Evolutionary conservation across 768 basidiomycete species (phyloP), one percentile per base, ranked within the genome.

Genomic region (Scleroderma bovista): DNA sequence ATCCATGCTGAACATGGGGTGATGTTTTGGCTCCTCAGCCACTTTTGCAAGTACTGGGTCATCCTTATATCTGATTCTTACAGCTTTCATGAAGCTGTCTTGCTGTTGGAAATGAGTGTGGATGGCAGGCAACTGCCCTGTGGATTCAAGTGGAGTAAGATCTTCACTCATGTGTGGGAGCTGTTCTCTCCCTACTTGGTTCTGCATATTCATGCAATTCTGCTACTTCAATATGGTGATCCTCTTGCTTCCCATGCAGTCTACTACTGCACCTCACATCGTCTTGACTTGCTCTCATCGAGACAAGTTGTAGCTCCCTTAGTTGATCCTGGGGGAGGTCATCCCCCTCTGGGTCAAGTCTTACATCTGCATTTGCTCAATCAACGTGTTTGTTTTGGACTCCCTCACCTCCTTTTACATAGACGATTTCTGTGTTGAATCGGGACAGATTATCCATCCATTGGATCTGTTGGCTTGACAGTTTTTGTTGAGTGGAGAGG

Each of bases 401-500:
- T 36, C n/a, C 34, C 34, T 36, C 34, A 15, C 34, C 15, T 3
- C 44, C 16, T 13, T 45, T 45, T 4, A 31, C 44, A 36, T 45
- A 45, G 23, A 31, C 26, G 10, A 34, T 31, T 5, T 45, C 5
- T 20, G 40, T 10, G 9, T 41, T 3, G 15, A 41, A 41, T 5
- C 19, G 10, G 2, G 40, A 41, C 22, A 22, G 19, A 19, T 41
- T 3, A 15, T 23, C 19, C 40, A 41, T 22, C 40, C 40, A 41
- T 11, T 26, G 11, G 15, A 44, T 19, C 26, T 44, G 24, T 31
- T 24, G 3, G 16, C 44, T 36, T 0, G 56, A 59, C 12, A 59
- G 22, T 0, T 48, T 33, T 6, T 36, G 23, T 13, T 58, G 54
- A 0, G 56, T 59, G 10, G 62, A 55, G 31, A 71, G 64, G 52